A percentile compares a stretch with the other conserved stretches of the same genome.
phyloP scores from a whole-genome alignment of 208 protist genomes.

The Acanthamoeba triangularis region DNA sequence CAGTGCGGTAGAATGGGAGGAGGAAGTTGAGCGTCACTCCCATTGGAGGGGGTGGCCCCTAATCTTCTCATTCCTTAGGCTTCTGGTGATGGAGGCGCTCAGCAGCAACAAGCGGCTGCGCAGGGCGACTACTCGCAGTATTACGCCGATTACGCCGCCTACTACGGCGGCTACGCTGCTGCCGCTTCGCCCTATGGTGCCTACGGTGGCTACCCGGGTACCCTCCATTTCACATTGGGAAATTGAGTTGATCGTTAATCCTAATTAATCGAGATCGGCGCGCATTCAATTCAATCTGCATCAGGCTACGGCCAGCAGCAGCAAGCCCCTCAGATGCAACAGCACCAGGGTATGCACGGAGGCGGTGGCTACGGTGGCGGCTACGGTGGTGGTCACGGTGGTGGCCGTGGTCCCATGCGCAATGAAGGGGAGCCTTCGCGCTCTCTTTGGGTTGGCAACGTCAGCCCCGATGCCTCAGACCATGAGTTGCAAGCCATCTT shows the following conservation, averaged over 20 bases:
- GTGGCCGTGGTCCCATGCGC: background rate
- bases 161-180: constrained; percentile 21
- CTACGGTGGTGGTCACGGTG: background rate
- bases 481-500: constrained; percentile 66
- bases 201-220: constrained; percentile 34
- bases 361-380: constrained; percentile 29
- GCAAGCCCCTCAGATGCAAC: background rate
- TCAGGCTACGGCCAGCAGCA: constrained; percentile 38
- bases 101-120: constrained; percentile 8
- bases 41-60: background rate
- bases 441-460: constrained; percentile 69
- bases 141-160: constrained; percentile 60
- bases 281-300: background rate
- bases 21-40: background rate
- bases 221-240: background rate
- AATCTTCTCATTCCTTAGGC: background rate
- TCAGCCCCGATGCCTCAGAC: constrained; percentile 33
- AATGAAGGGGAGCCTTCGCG: constrained; percentile 14
- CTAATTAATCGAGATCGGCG: background rate
- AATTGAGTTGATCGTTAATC: background rate
- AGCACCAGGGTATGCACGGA: constrained; percentile 29
- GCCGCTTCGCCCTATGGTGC: background rate
- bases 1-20: background rate
- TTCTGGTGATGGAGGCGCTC: constrained; percentile 2
- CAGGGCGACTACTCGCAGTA: constrained; percentile 54